Conservation (phyloP, 805 yeast genomes). For the Blastobotrys peoriensis region DNA sequence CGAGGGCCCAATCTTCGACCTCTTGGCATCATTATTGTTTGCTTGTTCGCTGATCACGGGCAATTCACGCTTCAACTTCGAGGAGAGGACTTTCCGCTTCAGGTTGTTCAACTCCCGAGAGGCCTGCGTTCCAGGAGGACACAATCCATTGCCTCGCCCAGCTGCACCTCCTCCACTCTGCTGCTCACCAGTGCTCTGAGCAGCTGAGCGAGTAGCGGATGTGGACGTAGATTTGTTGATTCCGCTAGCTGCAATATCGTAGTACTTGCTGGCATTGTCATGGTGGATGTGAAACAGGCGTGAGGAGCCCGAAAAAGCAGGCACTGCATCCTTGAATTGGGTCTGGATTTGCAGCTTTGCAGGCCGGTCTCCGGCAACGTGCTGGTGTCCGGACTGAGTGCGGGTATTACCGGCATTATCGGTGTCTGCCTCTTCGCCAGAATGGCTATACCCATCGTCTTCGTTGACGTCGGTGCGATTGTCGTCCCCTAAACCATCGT, state of each 20-base stretch:
- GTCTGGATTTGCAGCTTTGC: conserved; percentile 4
- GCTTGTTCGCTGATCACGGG: conserved; percentile 4
- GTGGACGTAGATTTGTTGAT: conserved; percentile 40
- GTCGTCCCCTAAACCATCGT: background rate
- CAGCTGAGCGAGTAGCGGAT: conserved; percentile 30
- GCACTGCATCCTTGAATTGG: background rate
- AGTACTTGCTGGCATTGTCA: conserved; percentile 26
- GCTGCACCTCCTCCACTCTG: conserved; percentile 24
- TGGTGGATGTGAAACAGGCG: background rate
- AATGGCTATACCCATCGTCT: conserved; percentile 7
- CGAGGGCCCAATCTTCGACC: conserved; percentile 25
- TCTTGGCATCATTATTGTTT: background rate
- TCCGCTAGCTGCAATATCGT: conserved; percentile 60
- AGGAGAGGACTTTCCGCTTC: conserved; percentile 32
- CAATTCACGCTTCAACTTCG: background rate
- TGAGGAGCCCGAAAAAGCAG: background rate
- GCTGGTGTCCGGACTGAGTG: background rate
- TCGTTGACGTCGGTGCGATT: background rate
- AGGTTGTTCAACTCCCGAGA: conserved; percentile 38
- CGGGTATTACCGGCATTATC: conserved; percentile 8
- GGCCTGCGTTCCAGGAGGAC: conserved; percentile 8
- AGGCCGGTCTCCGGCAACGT: background rate
- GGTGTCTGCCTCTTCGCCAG: conserved; percentile 12
- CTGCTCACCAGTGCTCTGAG: conserved; percentile 30
- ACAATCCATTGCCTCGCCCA: conserved; percentile 6